Evolutionary conservation across 257 asterid species (phyloP).

Genomic region (Solanum sitiens): DNA sequence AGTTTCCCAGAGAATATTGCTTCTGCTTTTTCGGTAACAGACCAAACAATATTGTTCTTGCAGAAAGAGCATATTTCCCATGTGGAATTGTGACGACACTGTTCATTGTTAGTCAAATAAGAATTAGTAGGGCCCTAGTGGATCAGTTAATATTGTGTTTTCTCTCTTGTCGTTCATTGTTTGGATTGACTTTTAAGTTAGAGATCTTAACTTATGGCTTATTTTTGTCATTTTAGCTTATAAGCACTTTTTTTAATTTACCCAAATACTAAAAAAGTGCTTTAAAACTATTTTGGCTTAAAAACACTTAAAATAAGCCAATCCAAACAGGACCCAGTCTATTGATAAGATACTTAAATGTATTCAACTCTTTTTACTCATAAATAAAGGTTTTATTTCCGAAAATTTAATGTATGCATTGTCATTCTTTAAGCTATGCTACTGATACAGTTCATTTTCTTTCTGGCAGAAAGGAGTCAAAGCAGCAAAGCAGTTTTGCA

Average conservation of each 20-base stretch:
- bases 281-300: not conserved
- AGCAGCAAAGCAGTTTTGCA: constrained; percentile 82
- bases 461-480: constrained; percentile 68
- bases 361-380: not conserved
- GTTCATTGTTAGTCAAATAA: not conserved
- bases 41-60: not conserved
- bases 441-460: not conserved
- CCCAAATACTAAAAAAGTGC: not conserved
- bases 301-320: not conserved
- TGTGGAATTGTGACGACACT: not conserved
- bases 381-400: not conserved
- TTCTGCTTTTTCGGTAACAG: not conserved
- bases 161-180: not conserved
- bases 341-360: not conserved
- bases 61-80: not conserved
- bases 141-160: not conserved
- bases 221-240: not conserved
- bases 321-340: not conserved
- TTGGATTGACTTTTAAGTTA: not conserved
- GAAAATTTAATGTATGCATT: not conserved
- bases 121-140: not conserved
- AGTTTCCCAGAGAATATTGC: not conserved
- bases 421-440: not conserved
- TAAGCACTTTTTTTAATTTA: not conserved
- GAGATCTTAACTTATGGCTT: not conserved